phyloP scores from a whole-genome alignment of 2,329 filamentous ascomycete genomes.

The Sporothrix pallida region DNA sequence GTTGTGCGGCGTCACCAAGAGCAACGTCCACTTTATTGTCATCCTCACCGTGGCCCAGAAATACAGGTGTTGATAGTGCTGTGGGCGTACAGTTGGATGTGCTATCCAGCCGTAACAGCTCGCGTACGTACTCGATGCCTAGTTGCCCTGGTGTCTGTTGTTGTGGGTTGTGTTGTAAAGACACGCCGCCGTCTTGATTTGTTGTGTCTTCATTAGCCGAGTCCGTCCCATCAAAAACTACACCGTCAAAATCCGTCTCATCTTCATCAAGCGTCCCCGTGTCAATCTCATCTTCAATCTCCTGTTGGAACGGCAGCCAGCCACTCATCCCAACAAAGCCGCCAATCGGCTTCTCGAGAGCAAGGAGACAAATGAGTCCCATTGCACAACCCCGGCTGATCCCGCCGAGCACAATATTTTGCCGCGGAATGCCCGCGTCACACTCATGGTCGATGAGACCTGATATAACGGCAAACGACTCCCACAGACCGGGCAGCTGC shows the following conservation, averaged over 20 bases:
- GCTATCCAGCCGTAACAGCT: slow-evolving; percentile 20
- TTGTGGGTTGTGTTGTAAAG: too few relatives aligned
- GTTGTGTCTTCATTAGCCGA: not conserved
- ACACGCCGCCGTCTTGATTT: not conserved
- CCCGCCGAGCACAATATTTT: slow-evolving; percentile 56
- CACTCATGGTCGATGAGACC: slow-evolving; percentile 38
- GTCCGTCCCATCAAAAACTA: not conserved
- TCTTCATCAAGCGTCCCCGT: slow-evolving; percentile 40
- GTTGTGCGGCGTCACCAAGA: slow-evolving; percentile 42
- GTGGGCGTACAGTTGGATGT: slow-evolving; percentile 22
- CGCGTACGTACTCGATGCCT: slow-evolving; percentile 6
- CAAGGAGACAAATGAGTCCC: slow-evolving; percentile 18
- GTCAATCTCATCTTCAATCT: slow-evolving; percentile 47
- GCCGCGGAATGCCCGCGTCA: slow-evolving; percentile 37
- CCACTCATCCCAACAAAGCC: slow-evolving; percentile 33
- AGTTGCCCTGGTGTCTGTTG: not conserved
- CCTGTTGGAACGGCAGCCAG: slow-evolving; percentile 38
- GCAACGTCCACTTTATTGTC: slow-evolving; percentile 48
- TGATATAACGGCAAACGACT: slow-evolving; percentile 48
- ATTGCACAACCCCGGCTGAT: slow-evolving; percentile 33
- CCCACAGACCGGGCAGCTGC: slow-evolving; percentile 53
- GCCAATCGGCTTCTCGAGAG: slow-evolving; percentile 25
- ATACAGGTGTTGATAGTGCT: slow-evolving; percentile 46
- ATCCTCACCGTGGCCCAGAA: slow-evolving; percentile 51
- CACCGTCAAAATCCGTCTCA: not conserved